Base-by-base conservation (phyloP, 768 basidiomycete species). In the Podaxis pistillaris region DNA sequence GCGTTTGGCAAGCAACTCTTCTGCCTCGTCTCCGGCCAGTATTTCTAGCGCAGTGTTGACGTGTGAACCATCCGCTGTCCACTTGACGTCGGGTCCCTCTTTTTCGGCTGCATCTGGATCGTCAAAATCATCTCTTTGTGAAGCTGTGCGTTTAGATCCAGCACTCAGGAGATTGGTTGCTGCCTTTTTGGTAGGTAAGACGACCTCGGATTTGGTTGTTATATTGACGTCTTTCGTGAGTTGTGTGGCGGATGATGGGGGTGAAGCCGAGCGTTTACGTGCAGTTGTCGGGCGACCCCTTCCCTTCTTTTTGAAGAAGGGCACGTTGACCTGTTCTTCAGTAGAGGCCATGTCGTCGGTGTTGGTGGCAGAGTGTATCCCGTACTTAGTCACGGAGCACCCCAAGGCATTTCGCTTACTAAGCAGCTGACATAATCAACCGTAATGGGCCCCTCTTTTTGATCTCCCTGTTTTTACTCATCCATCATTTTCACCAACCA, bases 251-350 rank as follows among this genome's bases (percentile, higher is more conserved):
- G 63, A 65, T 1, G 69, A 66, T 3, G 80, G 63, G n/a, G 90
- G 89, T 0, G 89, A 91, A 4, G 78, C 70, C 2, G 92, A 93
- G 26, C 94, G 84, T 68, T 90, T 89, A 40, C 96, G 85, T 2
- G 83, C 73, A 0, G 90, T 91, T 3, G 86, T 81, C 13, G 94
- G 94, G 1, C 94, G 83, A 2, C 87, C 81, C 67, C 88, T 90
- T 44, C 90, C 88, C 68, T 81, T 82, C 69, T 81, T 83, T 77
- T 91, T 96, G 78, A 96, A 93, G 77, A 97, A 95, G 2, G 93
- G 88, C 0, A 96, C 93, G 52, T 81, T 85, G 13, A 82, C 69
- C 30, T 68, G 60, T 61, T 70, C 69, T 60, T 67, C 73, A 41
- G 71, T 65, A 53, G 76, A 74, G 41, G 79, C 71, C 81, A 82